Evolutionary conservation across 768 basidiomycete genomes (phyloP), one percentile per base, ranked within the genome.

Genomic region (Coprinopsis sp.): DNA sequence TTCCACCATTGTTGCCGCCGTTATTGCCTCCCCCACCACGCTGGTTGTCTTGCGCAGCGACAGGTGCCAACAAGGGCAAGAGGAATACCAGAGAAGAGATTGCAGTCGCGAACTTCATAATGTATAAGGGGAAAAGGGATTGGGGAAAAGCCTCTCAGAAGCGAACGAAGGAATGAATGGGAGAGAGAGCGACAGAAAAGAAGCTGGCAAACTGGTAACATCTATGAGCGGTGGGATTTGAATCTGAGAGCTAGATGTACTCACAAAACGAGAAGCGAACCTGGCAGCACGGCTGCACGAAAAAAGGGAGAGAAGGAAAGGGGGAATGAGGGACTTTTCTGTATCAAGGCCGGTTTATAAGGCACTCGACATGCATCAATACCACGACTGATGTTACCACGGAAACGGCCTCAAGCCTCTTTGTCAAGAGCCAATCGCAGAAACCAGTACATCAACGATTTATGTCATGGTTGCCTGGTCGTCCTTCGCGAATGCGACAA

Each of bases 271-370:
- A 48, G 54, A 55, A 52, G 44, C 57, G 62, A 54, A 60, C 55
- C 58, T 60, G 58, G 70, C 79, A 81, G 79, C 80, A 50, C 79
- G 61, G 80, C 78, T 80, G 79, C 77, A 52, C 57, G 60, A 58
- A 56, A 54, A 52, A 57, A 51, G 49, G 49, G 52, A 57, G 50
- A 53, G 33, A 48, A 59, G 56, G 52, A 58, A 47, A 34, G 55
- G 50, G 41, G 31, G 47, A 51, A 57, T 33, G 51, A 55, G 58
- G 49, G 56, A 53, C 46, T 45, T 16, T 36, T 8, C 8, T 10
- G 33, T 33, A 12, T 6, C 33, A 28, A 34, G 29, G 37, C 28
- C 56, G 56, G 59, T 55, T 62, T 64, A 33, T 37, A 30, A 19
- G 16, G 7, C 33, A 29, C 34, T 31, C 28, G n/a, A 28, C 33